Evolutionary conservation across 345 rosid species (phyloP), one percentile per base, ranked within the genome.

Genomic region (Euphorbia tirucalli): DNA sequence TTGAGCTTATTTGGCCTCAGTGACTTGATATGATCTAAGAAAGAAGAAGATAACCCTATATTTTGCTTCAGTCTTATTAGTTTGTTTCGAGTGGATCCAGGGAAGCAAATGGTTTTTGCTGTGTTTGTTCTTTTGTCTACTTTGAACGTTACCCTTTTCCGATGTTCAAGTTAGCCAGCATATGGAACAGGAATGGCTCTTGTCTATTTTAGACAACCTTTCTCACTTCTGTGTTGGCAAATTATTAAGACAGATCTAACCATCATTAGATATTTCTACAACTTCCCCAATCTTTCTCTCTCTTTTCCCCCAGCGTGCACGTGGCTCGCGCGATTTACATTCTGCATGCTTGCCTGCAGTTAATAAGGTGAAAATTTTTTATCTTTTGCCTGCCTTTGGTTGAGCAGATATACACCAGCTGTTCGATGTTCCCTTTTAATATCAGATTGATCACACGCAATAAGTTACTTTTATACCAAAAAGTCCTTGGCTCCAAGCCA

Each of bases 81-180:
- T 19, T 11, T 3, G 61, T 25, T 62, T 72, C 19, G 25, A 54
- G 19, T 70, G 28, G n/a, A 70, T 59, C 28, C 73, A 57, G 58
- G 25, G 21, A 15, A 35, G 52, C 21, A 16, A 37, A 8, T 24
- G 24, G n/a, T 30, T 31, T 50, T 52, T 62, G 25, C 54, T 13
- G 0, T 54, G 65, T 48, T 25, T 50, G 35, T 32, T 62, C 16
- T 2, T 0, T 70, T 70, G 41, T 30, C 8, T 0, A 48, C 11
- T 8, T 30, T 13, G 57, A 9, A 5, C 1, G 66, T 18, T 13
- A 30, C 48, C 14, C n/a, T 7, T 24, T 32, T 71, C 28, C 7
- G 11, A 28, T 22, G 1, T 27, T 25, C 37, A 43, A 7, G 30
- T 25, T 32, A 4, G 31, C 21, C 7, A 32, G 9, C 15, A 14